Conservation (phyloP, 2,329 filamentous ascomycete species). For the Colletotrichum tropicale region DNA sequence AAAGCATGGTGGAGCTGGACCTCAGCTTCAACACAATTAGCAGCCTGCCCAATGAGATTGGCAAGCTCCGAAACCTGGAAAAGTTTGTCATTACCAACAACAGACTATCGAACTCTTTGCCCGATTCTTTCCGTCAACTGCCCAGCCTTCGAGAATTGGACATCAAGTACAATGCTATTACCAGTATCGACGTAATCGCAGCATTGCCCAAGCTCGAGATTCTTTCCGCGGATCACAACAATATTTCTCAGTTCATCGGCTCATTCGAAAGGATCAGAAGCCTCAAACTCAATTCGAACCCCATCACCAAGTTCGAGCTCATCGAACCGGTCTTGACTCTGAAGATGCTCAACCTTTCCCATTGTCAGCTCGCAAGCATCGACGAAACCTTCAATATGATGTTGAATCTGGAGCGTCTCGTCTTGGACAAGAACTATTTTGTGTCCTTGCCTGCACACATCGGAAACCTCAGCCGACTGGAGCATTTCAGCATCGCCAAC, state of each 20-base stretch:
- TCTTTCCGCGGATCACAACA: constrained; percentile 89
- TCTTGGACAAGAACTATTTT: constrained; percentile 95
- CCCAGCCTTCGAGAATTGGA: constrained; percentile 87
- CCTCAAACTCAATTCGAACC: constrained; percentile 91
- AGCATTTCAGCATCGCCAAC: constrained; percentile 92
- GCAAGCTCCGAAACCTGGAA: constrained; percentile 79
- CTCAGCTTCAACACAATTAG: constrained; percentile 95
- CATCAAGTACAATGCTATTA: constrained; percentile 89
- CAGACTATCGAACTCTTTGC: constrained; percentile 76
- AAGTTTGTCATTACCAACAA: constrained; percentile 97
- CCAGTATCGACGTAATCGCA: constrained; percentile 86
- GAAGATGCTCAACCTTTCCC: constrained; percentile 86
- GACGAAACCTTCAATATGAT: constrained; percentile 90
- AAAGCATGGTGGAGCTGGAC: constrained; percentile 87
- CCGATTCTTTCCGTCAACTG: constrained; percentile 74
- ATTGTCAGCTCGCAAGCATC: constrained; percentile 87
- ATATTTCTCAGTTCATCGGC: constrained; percentile 86
- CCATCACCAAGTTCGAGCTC: constrained; percentile 92
- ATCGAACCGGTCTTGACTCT: constrained; percentile 77
- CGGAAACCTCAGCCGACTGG: constrained; percentile 80
- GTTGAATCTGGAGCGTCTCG: constrained; percentile 83
- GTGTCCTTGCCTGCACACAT: constrained; percentile 87
- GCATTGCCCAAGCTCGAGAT: constrained; percentile 86
- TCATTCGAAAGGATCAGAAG: constrained; percentile 85
- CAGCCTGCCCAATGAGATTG: constrained; percentile 77